A percentile compares a stretch with the other conserved stretches of the same genome.
phyloP scores from a whole-genome alignment of 306 rosid genomes.

The Begonia masoniana region DNA sequence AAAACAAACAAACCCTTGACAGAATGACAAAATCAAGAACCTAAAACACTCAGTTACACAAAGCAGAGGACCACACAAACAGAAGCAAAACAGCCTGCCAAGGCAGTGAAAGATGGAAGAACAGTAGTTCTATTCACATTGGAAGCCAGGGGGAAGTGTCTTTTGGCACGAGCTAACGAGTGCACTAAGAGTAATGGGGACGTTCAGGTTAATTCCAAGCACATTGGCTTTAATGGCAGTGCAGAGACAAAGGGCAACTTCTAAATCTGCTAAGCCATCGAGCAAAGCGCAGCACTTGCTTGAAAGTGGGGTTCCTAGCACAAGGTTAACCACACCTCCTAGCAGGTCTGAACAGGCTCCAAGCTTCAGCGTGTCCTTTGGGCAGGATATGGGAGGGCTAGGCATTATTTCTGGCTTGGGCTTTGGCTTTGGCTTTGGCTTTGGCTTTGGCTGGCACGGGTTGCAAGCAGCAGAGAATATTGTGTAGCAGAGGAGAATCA shows the following conservation, averaged over 20 bases:
- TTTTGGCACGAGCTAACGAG: constrained; percentile 73
- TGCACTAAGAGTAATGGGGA: constrained; percentile 41
- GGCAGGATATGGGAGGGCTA: constrained; percentile 18
- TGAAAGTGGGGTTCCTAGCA: constrained; percentile 37
- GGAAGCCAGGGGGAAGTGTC: constrained; percentile 50
- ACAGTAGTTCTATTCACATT: constrained; percentile 18
- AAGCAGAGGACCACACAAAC: background rate
- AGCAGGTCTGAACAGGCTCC: constrained; percentile 52
- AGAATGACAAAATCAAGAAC: too few species aligned
- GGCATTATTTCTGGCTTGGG: background rate
- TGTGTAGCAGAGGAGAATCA: constrained; percentile 38
- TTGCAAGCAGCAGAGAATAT: constrained; percentile 26
- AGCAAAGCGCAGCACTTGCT: constrained; percentile 55
- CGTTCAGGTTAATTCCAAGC: constrained; percentile 50
- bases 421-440: constrained; percentile 8
- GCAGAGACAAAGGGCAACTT: constrained; percentile 72
- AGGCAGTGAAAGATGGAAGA: background rate
- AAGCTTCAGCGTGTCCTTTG: constrained; percentile 49
- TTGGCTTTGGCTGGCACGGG: constrained; percentile 11
- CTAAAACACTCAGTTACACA: too few species aligned
- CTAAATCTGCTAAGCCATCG: constrained; percentile 44
- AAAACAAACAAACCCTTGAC: too few species aligned
- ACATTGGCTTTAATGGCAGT: constrained; percentile 67
- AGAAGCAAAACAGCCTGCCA: background rate
- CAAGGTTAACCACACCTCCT: constrained; percentile 24